Conservation (phyloP, 495 filamentous ascomycete genomes). For the Cercophora samala region DNA sequence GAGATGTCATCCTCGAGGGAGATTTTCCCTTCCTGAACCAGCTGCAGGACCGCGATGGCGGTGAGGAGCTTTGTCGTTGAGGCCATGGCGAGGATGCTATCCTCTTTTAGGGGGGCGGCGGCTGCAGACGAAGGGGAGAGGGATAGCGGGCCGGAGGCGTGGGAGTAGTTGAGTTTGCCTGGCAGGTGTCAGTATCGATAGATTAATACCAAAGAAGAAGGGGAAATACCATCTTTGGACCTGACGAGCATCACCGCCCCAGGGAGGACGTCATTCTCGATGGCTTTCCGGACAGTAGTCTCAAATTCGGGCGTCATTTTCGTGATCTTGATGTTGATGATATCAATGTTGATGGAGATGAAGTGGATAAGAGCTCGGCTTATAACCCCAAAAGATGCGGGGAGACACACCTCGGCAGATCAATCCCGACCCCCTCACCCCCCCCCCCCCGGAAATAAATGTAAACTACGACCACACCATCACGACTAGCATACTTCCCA, state of each 20-base stretch:
- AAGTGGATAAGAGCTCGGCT: neutral
- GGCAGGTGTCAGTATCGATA: neutral
- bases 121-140: constrained; percentile 2
- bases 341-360: neutral
- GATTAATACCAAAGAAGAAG: neutral
- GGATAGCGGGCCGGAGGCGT: constrained; percentile 10
- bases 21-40: constrained; percentile 31
- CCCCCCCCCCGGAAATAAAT: neutral
- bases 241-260: constrained; percentile 13
- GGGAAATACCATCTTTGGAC: constrained; percentile 17
- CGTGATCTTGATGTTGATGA: neutral
- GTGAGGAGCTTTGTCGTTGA: constrained; percentile 44
- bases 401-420: neutral
- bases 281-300: constrained; percentile 14
- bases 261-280: constrained; percentile 20
- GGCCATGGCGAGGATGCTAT: constrained; percentile 20
- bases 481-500: neutral
- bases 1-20: constrained; percentile 18
- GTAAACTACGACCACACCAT: neutral
- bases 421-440: neutral
- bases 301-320: constrained; percentile 20
- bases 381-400: neutral
- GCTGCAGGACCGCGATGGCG: constrained; percentile 32
- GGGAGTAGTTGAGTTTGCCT: constrained; percentile 20
- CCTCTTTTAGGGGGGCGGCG: neutral